Base-by-base conservation (phyloP, 169 alveolate genomes). In the Cryptosporidium meleagridis region DNA sequence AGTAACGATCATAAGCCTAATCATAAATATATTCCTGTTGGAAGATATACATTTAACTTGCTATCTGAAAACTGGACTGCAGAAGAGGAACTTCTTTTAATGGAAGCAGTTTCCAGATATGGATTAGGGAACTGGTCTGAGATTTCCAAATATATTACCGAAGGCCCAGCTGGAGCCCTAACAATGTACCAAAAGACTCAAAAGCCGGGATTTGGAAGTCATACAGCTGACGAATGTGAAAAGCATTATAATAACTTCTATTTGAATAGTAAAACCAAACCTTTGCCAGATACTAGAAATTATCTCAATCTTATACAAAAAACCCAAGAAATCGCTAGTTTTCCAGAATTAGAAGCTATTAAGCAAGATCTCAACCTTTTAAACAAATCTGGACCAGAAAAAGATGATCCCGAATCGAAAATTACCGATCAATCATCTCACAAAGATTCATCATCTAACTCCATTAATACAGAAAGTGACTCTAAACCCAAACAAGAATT, bases 81-180 rank as follows among this genome's bases (percentile, higher is more conserved):
- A 29, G 98, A 96, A 84, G 97, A 96, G 87, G 98, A 96, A 39
- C 68, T 95, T 55, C n/a, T 95, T 37, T 93, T 96, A 44, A 91
- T 96, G 41, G 98, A 96, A 45, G 98, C 97, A 59, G 93, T 96
- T 61, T 93, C 97, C 62, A 95, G 96, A 53, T 95, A 94, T 75
- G 98, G 98, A 0, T 93, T 96, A 69, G 98, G 98, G n/a, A 96
- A 96, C 84, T 96, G 98, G 98, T 80, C 89, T 1, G 89, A 80
- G 37, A 80, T 80, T n/a, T 80, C 89, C 9, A 80, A 80, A 37
- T 80, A 80, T 31, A 80, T 80, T 7, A 80, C 89, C n/a, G 89
- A 80, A 37, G 89, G 89, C 6, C 89, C 89, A 18, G 69, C 68
- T 5, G 89, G 89, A n/a, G 75, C 75, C 9, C n/a, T 80, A 10